Percentiles rank a stretch among this genome's conserved stretches.
These are phyloP conservation scores for Wallacemonas sp. DNA, from an alignment of 208 protist genomes.

Conservation along the genomic window DNA sequence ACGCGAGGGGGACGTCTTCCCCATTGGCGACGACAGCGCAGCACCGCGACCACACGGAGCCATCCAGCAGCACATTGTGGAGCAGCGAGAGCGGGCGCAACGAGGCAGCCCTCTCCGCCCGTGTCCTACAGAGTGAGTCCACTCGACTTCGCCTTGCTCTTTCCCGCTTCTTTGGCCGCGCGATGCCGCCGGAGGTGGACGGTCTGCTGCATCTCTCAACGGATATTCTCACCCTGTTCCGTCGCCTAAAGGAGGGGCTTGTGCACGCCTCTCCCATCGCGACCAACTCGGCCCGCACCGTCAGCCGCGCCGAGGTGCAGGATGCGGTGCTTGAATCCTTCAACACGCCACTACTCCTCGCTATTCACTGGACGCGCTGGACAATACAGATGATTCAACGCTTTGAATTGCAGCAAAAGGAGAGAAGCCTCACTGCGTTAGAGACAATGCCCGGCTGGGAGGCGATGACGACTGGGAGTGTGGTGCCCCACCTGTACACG, in stretches of 20 bases:
- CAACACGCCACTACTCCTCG: constrained; percentile 29
- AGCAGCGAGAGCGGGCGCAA: not conserved
- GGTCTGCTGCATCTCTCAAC: constrained; percentile 27
- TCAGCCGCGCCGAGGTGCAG: constrained; percentile 3
- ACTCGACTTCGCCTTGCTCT: constrained; percentile 13
- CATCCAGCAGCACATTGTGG: not conserved
- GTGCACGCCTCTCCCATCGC: constrained; percentile 11
- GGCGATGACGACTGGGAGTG: not conserved
- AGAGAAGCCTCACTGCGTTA: constrained; percentile 15
- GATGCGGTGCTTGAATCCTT: constrained; percentile 35
- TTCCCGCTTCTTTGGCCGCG: constrained; percentile 33
- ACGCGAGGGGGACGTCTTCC: not conserved
- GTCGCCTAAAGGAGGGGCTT: constrained; percentile 19
- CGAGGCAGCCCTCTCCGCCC: constrained; percentile 19
- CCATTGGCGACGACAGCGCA: not conserved
- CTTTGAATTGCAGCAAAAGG: constrained; percentile 29
- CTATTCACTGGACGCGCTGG: constrained; percentile 41
- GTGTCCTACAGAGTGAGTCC: constrained; percentile 25
- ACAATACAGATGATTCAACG: constrained; percentile 21
- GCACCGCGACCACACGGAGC: not conserved
- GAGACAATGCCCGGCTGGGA: constrained; percentile 3
- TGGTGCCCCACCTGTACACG: constrained; percentile 28
- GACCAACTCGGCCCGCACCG: not conserved
- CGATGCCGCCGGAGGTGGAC: constrained; percentile 35
- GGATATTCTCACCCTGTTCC: constrained; percentile 21